A percentile compares a stretch with the other conserved stretches of the same genome.
These are phyloP conservation scores for Wickerhamomyces sydowiorum DNA, from an alignment of 805 yeast genomes.

Conservation along the genomic window DNA sequence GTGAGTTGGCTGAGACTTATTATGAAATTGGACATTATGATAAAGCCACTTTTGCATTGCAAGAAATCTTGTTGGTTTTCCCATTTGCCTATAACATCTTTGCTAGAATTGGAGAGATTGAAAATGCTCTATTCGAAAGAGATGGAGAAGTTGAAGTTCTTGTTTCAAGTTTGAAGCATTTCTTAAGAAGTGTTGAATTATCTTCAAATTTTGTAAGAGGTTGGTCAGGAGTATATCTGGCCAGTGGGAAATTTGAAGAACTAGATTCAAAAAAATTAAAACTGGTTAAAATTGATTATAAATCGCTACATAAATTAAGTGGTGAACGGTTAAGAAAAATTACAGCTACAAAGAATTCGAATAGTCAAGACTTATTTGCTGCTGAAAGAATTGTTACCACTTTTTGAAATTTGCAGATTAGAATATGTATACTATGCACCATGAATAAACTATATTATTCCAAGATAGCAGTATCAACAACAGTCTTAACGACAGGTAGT, in stretches of 20 bases:
- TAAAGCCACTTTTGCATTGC: slow-evolving; percentile 58
- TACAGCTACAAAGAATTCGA: slow-evolving; percentile 22
- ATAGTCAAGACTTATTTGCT: slow-evolving; percentile 30
- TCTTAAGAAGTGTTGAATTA: slow-evolving; percentile 69
- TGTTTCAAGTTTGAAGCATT: slow-evolving; percentile 35
- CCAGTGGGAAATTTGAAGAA: slow-evolving; percentile 24
- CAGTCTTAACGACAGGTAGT: slow-evolving; percentile 37
- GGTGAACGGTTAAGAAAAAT: slow-evolving; percentile 30
- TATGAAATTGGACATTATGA: slow-evolving; percentile 52
- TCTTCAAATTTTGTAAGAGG: slow-evolving; percentile 63
- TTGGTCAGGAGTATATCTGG: slow-evolving; percentile 61
- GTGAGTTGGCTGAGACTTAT: slow-evolving; percentile 69
- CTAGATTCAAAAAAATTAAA: slow-evolving; percentile 17
- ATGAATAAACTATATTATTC: slow-evolving; percentile 5
- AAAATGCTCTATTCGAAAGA: slow-evolving; percentile 12
- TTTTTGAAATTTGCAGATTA: slow-evolving; percentile 4
- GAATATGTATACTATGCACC: slow-evolving; percentile 1
- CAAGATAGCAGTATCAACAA: slow-evolving; percentile 7
- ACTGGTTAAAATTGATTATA: slow-evolving; percentile 17
- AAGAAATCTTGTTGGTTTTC: slow-evolving; percentile 62
- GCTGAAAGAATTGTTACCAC: slow-evolving; percentile 23
- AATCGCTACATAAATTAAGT: slow-evolving; percentile 32
- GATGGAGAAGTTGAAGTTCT: slow-evolving; percentile 5
- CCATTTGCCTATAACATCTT: slow-evolving; percentile 68
- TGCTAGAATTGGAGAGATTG: slow-evolving; percentile 58